Conservation (phyloP, 1,284 basidiomycete genomes). For the Porogramme epimiltina region DNA sequence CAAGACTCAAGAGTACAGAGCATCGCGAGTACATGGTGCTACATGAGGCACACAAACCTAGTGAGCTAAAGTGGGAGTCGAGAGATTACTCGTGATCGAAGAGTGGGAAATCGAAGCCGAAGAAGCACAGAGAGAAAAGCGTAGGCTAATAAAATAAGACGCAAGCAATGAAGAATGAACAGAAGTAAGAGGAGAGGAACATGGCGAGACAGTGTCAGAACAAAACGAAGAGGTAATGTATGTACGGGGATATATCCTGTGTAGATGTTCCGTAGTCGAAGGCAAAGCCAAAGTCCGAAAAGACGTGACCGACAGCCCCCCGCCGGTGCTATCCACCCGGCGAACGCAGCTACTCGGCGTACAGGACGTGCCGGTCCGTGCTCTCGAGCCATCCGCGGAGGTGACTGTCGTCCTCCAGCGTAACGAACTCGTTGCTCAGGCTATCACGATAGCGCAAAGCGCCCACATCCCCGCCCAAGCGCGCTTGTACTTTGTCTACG, state of each 20-base stretch:
- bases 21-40: slow-evolving; percentile 19
- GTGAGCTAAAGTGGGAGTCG: slow-evolving; percentile 7
- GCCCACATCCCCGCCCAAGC: slow-evolving; percentile 84
- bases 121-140: slow-evolving; percentile 16
- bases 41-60: slow-evolving; percentile 23
- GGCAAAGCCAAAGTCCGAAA: slow-evolving; percentile 3
- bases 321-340: not conserved
- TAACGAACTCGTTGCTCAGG: slow-evolving; percentile 62
- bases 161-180: slow-evolving; percentile 19
- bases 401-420: slow-evolving; percentile 70
- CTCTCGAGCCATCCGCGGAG: slow-evolving; percentile 81
- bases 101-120: slow-evolving; percentile 13
- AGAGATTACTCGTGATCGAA: slow-evolving; percentile 4
- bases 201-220: slow-evolving; percentile 10
- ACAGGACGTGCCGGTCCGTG: slow-evolving; percentile 88
- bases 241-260: slow-evolving; percentile 10
- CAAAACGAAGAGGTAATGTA: slow-evolving; percentile 18
- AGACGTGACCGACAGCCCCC: not conserved
- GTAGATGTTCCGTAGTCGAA: not conserved
- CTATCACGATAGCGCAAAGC: slow-evolving; percentile 69
- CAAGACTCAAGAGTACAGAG: slow-evolving; percentile 8
- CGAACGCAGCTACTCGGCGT: slow-evolving; percentile 62
- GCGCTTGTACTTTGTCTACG: slow-evolving; percentile 87
- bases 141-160: slow-evolving; percentile 30
- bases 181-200: slow-evolving; percentile 1